Evolutionary conservation across 2,329 filamentous ascomycete species (phyloP), one percentile per base, ranked within the genome.

Genomic region (Talaromyces rugulosus): DNA sequence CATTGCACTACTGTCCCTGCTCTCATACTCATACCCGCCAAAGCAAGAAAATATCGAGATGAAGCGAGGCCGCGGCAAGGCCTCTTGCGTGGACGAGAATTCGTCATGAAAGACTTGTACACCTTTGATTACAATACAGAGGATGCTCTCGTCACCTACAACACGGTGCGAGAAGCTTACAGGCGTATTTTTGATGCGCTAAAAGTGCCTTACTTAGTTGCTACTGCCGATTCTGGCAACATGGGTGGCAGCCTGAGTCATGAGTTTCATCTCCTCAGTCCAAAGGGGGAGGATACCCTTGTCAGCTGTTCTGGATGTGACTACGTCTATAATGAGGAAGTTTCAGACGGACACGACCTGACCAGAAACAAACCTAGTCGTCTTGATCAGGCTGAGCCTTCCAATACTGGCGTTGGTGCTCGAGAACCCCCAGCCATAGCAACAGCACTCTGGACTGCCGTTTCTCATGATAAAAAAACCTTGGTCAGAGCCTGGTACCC

Each of bases 21-120:
- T 53, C 33, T 36, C 27, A 59, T 30, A 47, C 40, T 9, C 34
- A 60, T 42, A 55, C 27, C 16, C 16, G 27, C 3, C 36, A 7
- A 64, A 91, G 89, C 91, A 33, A 86, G 94, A 54, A 99, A 99
- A 75, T 99, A 98, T 71, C 87, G 95, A 56, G 95, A 99, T 77
- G 95, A 99, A 76, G 85, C 89, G 61, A 85, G 95, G 30, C 95
- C 95, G 23, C 86, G 95, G 34, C 91, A 96, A 68, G 95, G 95
- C 12, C 81, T 99, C 1, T 81, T 99, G 8, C 87, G 95, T 9
- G 90, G 91, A 0, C 87, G 92, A 64, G 95, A 99, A 71, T 99
- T 99, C 70, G 78, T 92, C 68, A 99, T 99, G 95, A 99, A 99
- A 76, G 95, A 99, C 74, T 83, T 99, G 0, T 99, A 99, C 74